These are phyloP conservation scores for Nitzschia sp. DNA, from an alignment of 108 stramenopile species.

Conservation along the genomic window DNA sequence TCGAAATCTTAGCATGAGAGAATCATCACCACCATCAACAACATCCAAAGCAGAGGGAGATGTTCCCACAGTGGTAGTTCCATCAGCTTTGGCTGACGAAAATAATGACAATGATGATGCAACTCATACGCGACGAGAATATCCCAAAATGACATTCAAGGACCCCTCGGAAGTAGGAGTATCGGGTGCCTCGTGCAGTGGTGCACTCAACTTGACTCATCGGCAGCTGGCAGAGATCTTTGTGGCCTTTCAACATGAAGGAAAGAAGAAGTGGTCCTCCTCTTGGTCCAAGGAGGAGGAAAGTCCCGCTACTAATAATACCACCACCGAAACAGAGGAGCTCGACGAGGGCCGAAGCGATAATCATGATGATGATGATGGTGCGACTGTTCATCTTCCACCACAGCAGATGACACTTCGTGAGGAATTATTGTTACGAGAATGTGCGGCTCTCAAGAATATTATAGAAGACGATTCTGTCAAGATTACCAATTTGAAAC, in stretches of 20 bases:
- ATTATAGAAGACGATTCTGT: constrained; percentile 26
- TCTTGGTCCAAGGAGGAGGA: constrained; percentile 6
- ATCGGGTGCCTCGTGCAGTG: constrained; percentile 20
- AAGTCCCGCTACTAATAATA: neutral
- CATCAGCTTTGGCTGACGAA: no score
- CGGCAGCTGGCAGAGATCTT: constrained; percentile 30
- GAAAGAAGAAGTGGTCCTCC: constrained; percentile 3
- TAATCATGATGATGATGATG: neutral
- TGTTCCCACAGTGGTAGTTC: neutral
- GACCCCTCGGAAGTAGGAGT: constrained; percentile 30
- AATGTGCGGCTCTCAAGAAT: constrained; percentile 24
- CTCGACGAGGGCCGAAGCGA: neutral
- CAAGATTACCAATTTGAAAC: constrained; percentile 19
- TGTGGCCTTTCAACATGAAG: constrained; percentile 20
- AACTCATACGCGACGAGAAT: neutral
- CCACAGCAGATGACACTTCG: neutral
- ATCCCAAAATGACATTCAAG: constrained; percentile 15
- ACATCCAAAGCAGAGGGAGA: neutral
- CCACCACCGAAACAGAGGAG: neutral
- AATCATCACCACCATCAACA: neutral
- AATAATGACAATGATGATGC: neutral
- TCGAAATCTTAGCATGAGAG: constrained; percentile 26
- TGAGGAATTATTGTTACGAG: constrained; percentile 8
- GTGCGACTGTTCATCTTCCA: no score
- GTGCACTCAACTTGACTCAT: constrained; percentile 20